These are phyloP conservation scores for Sungouiozyma intestinalis DNA, from an alignment of 805 yeast species.

Conservation along the genomic window DNA sequence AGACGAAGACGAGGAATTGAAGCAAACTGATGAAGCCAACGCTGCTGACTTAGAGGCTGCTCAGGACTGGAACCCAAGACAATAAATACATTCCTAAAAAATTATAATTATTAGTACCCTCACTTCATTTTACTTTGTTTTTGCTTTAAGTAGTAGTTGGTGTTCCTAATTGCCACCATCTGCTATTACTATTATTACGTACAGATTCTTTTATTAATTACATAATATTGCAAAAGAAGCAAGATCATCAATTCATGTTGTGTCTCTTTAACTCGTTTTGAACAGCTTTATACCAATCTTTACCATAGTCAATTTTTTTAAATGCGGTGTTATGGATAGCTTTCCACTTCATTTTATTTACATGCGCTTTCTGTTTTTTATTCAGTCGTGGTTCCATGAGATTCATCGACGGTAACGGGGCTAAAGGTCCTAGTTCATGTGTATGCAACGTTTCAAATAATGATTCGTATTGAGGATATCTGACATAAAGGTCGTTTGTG, in stretches of 20 bases:
- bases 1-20: conserved; percentile 3
- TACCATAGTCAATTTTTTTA: conserved; percentile 14
- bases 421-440: not conserved
- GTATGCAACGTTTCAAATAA: not conserved
- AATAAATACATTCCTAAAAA: not conserved
- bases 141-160: too few relatives aligned
- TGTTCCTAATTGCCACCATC: too few relatives aligned
- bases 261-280: conserved; percentile 25
- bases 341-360: conserved; percentile 3
- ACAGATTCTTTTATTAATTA: not conserved
- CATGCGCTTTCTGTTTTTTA: conserved; percentile 14
- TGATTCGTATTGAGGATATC: not conserved
- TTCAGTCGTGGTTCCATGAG: conserved; percentile 9
- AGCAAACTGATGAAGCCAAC: conserved; percentile 1
- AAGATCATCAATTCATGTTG: conserved; percentile 2
- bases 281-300: conserved; percentile 24
- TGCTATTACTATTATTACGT: not conserved
- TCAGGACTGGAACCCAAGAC: conserved; percentile 3
- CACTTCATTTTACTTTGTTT: not conserved
- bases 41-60: conserved; percentile 1
- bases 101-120: not conserved
- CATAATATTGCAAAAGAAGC: not conserved
- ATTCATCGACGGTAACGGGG: conserved; percentile 6
- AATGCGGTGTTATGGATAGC: conserved; percentile 5
- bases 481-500: not conserved